A percentile compares a stretch with the other conserved stretches of the same genome.
phyloP scores from a whole-genome alignment of 2,329 filamentous ascomycete species.

The Alternaria angustiovoidea region DNA sequence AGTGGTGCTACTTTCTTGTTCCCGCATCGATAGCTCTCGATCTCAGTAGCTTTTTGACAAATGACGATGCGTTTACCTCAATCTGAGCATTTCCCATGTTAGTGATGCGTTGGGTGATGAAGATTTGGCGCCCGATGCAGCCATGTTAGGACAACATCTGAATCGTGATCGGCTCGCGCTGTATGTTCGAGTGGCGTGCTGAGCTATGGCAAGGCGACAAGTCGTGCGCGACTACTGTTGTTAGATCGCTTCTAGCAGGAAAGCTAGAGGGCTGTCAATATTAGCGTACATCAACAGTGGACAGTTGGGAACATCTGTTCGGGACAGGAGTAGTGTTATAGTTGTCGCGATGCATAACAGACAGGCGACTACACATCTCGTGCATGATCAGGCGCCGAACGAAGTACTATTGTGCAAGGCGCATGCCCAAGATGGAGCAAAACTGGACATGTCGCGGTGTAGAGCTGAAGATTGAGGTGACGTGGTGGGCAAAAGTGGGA shows the following conservation, averaged over 20 bases:
- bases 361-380: neutral
- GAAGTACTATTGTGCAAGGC: neutral
- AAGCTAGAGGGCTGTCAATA: neutral
- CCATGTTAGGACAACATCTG: neutral
- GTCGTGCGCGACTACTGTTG: neutral
- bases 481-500: slow-evolving; percentile 24
- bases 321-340: neutral
- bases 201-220: neutral
- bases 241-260: neutral
- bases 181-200: neutral
- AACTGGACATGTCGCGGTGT: slow-evolving; percentile 1
- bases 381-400: neutral
- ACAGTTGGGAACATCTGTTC: neutral
- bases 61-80: neutral
- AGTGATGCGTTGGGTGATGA: neutral
- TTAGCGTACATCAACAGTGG: neutral
- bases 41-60: neutral
- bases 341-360: neutral
- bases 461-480: slow-evolving; percentile 21
- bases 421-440: slow-evolving; percentile 1
- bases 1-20: neutral
- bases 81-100: neutral
- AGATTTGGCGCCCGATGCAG: neutral
- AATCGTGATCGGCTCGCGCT: neutral
- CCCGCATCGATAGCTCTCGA: slow-evolving; percentile 1